phyloP scores from a whole-genome alignment of 768 basidiomycete species.

The Boletus subparvulus region DNA sequence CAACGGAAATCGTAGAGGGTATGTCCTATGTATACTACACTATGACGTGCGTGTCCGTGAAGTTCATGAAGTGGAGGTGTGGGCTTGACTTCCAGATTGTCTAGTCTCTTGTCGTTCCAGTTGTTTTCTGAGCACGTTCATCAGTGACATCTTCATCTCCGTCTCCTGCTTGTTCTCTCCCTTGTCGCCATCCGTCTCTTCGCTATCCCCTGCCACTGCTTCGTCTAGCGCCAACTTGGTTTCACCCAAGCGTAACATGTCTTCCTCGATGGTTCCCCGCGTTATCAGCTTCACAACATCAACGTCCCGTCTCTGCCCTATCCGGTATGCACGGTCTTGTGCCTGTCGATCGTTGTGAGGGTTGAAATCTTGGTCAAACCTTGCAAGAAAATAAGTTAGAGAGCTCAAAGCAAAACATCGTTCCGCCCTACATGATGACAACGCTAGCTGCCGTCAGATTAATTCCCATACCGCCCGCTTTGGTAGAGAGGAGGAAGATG shows the following conservation, averaged over 20 bases:
- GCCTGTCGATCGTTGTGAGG: slow-evolving; percentile 98
- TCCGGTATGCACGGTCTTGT: slow-evolving; percentile 95
- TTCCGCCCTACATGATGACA: slow-evolving; percentile 75
- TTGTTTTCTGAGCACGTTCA: slow-evolving; percentile 82
- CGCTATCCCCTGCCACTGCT: slow-evolving; percentile 79
- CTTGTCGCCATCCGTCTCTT: slow-evolving; percentile 57
- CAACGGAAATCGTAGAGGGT: slow-evolving; percentile 13
- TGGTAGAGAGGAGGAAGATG: slow-evolving; percentile 89
- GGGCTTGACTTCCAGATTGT: slow-evolving; percentile 5
- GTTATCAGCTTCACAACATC: slow-evolving; percentile 94
- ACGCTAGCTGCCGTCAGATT: slow-evolving; percentile 95
- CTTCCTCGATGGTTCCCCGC: slow-evolving; percentile 91
- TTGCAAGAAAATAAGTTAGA: slow-evolving; percentile 28
- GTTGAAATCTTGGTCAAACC: slow-evolving; percentile 98
- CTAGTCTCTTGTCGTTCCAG: slow-evolving; percentile 56
- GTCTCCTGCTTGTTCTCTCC: slow-evolving; percentile 66
- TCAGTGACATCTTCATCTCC: slow-evolving; percentile 83
- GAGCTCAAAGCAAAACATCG: background rate
- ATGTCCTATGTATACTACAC: slow-evolving; percentile 23
- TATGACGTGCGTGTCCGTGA: slow-evolving; percentile 6
- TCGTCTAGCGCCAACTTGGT: slow-evolving; percentile 92
- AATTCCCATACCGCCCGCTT: slow-evolving; percentile 95
- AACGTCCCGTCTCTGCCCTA: slow-evolving; percentile 92
- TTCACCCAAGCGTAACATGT: slow-evolving; percentile 86
- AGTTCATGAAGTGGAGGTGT: slow-evolving; percentile 6